Conservation (phyloP, 2,329 filamentous ascomycete species). For the Akanthomyces uredinophilus region DNA sequence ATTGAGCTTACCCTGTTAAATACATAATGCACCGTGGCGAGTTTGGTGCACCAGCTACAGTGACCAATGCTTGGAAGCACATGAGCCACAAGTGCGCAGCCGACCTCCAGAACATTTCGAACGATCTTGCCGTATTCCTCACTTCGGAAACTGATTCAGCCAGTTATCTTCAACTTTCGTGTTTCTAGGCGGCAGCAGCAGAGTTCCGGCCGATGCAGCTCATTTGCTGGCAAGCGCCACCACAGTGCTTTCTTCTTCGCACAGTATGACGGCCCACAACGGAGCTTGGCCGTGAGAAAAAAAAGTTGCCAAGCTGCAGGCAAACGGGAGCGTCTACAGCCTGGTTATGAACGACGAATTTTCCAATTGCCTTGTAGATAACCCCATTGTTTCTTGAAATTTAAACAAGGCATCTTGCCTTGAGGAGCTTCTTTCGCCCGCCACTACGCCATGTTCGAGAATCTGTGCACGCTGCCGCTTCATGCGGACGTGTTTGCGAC, state of each 20-base stretch:
- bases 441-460: slow-evolving; percentile 70
- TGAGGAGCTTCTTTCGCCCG: background rate
- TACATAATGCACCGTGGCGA: slow-evolving; percentile 31
- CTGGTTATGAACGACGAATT: background rate
- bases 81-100: background rate
- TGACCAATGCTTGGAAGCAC: background rate
- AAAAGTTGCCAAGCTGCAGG: background rate
- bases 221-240: background rate
- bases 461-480: slow-evolving; percentile 83
- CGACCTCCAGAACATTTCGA: background rate
- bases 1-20: slow-evolving; percentile 39
- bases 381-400: background rate
- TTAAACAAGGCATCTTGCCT: background rate
- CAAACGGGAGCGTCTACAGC: background rate
- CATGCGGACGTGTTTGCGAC: slow-evolving; percentile 83
- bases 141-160: background rate
- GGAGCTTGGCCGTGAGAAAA: background rate
- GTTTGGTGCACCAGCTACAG: background rate
- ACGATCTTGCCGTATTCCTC: background rate
- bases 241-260: background rate
- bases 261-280: slow-evolving; percentile 5
- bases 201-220: background rate
- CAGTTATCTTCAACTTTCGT: background rate
- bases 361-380: background rate
- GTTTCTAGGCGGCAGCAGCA: background rate